Base-by-base conservation (phyloP, 106 monocot genomes). In the Dendrobium chrysotoxum region DNA sequence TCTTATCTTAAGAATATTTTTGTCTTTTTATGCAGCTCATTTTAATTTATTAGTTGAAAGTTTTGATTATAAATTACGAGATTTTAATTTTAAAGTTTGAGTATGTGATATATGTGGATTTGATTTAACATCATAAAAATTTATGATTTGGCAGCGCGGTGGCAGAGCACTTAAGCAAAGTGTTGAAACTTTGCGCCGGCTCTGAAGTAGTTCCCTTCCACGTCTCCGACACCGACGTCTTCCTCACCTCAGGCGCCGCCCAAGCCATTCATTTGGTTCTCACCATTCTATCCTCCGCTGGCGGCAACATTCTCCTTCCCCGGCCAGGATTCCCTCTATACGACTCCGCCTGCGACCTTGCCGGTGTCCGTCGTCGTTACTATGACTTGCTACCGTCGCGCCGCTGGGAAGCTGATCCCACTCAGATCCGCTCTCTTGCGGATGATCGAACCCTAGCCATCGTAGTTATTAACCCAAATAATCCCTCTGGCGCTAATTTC, bases 401-500 rank as follows among this genome's bases (percentile, higher is more conserved):
- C 0, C 71, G 42, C 47, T 94, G 97, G 97, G 87, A 94, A 86
- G 50, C 85, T 26, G 90, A 97, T 66, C 89, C 86, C 4, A 76
- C 57, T 39, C 85, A 87, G 13, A 66, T 97, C 68, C 72, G 82
- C 23, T 12, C 68, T 7, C 80, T 97, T 30, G 85, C 85, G 0
- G 94, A 97, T 42, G 71, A 28, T 46, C 72, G 75, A 80, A 97
- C 94, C 5, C 75, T 82, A 31, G 97, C 78, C n/a, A 30, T 90
- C 20, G 94, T 97, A 31, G 64, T 97, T 81, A 97, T 97, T 82
- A 94, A 89, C 80, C 97, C 97, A 25, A 94, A 94, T 82, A 97
- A 97, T 53, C 97, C 97, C 3, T 89, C 92, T 41, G 97, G 97
- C 20, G 90, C 88, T 50, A 92, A 83, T 72, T 94, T 88, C 82